Base-by-base conservation (phyloP, 2,329 filamentous ascomycete species). In the Neonectria hederae region DNA sequence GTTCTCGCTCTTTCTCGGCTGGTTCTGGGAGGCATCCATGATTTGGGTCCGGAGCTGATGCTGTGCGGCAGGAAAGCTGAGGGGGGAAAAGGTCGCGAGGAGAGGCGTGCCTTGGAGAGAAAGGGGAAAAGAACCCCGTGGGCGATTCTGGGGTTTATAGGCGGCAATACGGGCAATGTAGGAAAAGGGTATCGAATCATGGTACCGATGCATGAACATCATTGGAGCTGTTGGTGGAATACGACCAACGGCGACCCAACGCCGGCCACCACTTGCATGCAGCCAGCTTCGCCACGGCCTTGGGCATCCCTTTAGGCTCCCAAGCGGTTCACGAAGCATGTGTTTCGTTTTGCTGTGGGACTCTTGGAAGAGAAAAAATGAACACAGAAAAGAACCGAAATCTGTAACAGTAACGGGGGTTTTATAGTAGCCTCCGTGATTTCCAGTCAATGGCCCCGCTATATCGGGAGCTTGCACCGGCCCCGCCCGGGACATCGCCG, bases 241-340 rank as follows among this genome's bases (percentile, higher is more conserved):
- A 52, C 28, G 28, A 52, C 51, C 51, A 53, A 53, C 51, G 6
- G 19, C 32, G 22, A 26, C 21, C 51, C 52, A 60, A 52, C 57
- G 57, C 57, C 13, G 57, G 57, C 17, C 57, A 32, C 49, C 14
- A 40, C 52, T 28, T 3, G 40, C 51, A 60, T 54, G 57, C 57
- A 54, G 57, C 57, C 51, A 38, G 24, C 57, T 35, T 60, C 42
- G 51, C 51, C 49, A 54, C 42, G 38, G 42, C 30, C 17, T 60
- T 21, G 57, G 57, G 49, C 57, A 42, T 32, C 49, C 30, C 32
- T 51, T 42, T 7, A 54, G 57, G 57, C 57, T 54, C 17, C 49
- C 30, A 48, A 14, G 17, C 5, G 49, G 28, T 46, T 48, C 40
- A 48, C 32, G 48, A 43, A 24, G 11, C 4, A 42, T 13, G 17